Evolutionary conservation across 2,329 filamentous ascomycete genomes (phyloP).

Genomic region (Pseudogymnoascus sp.): DNA sequence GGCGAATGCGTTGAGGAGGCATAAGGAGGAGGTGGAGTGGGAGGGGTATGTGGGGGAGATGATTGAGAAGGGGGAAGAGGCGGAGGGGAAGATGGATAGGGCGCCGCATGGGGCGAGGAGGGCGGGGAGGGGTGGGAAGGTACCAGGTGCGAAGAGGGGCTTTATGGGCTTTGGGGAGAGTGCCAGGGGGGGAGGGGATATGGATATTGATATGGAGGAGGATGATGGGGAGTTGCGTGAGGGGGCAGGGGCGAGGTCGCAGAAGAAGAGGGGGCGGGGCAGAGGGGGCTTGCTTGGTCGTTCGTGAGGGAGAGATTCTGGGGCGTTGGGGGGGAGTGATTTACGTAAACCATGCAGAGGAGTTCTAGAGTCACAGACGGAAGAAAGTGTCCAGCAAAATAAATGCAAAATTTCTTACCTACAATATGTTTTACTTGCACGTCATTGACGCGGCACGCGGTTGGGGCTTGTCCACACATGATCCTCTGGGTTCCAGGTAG

Average conservation of each 20-base stretch:
- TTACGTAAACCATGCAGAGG: neutral
- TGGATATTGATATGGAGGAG: slow-evolving; percentile 48
- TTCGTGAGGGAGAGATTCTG: neutral
- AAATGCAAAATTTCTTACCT: neutral
- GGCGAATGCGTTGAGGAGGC: slow-evolving; percentile 44
- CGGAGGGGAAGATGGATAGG: slow-evolving; percentile 15
- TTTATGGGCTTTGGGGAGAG: slow-evolving; percentile 17
- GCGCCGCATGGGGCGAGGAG: slow-evolving; percentile 34
- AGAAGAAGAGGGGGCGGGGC: slow-evolving; percentile 41
- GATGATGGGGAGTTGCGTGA: slow-evolving; percentile 43
- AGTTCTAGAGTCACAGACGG: neutral
- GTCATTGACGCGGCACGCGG: neutral
- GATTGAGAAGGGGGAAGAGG: slow-evolving; percentile 37
- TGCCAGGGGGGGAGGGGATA: slow-evolving; percentile 31
- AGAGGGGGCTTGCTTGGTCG: neutral
- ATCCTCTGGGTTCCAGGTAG: neutral
- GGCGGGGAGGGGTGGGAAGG: slow-evolving; percentile 41
- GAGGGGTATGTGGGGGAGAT: slow-evolving; percentile 22
- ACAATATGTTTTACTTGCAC: neutral
- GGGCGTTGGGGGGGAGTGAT: neutral
- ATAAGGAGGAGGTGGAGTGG: slow-evolving; percentile 32
- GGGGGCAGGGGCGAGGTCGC: slow-evolving; percentile 44
- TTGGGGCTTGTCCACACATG: neutral
- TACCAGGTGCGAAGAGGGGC: slow-evolving; percentile 41
- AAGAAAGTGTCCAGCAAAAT: neutral